Evolutionary conservation across 148 eudicot species (phyloP), one percentile per base, ranked within the genome.

Genomic region (Chenopodium quinoa): DNA sequence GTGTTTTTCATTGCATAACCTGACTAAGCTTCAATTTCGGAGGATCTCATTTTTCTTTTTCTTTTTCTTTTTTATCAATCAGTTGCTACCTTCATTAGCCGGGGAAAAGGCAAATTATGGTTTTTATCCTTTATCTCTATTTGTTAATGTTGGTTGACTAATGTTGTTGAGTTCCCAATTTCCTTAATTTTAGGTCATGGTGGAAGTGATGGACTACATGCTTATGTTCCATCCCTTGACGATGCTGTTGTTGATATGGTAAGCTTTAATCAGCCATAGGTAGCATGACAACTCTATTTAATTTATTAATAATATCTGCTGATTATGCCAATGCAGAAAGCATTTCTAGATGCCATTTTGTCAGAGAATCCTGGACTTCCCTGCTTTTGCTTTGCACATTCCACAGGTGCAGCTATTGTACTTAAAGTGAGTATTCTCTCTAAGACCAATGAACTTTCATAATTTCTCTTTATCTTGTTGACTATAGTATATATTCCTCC

Each of bases 151-250:
- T 66, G 47, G 47, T 20, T 66, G 64, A 4, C 17, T 48, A 66
- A 37, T 44, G 10, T 22, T 46, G 46, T 74, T 9, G 23, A 14
- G 37, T 37, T 66, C 77, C 17, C 9, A 19, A 7, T 25, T 27
- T 7, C 78, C 56, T 73, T 44, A 63, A 31, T 75, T 75, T 52
- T 60, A 94, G 98, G 98, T 62, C 97, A 94, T 76, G 98, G 98
- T 81, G 98, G 97, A 84, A 94, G 98, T 83, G 98, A 94, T 84
- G 98, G 98, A 71, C 88, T 94, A 83, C 98, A 94, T 85, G 95
- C 93, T 64, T 94, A 89, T 83, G 97, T 94, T 54, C 92, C 85
- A 83, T 94, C 97, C 47, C 97, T 93, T 23, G 93, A 94, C 84
- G 81, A 89, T 74, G 93, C 93, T 48, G 95, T 93, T 82, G 79